A percentile compares a stretch with the other conserved stretches of the same genome.
phyloP scores from a whole-genome alignment of 192 early-diverging fungal species.

The Paraglomus brasilianum region DNA sequence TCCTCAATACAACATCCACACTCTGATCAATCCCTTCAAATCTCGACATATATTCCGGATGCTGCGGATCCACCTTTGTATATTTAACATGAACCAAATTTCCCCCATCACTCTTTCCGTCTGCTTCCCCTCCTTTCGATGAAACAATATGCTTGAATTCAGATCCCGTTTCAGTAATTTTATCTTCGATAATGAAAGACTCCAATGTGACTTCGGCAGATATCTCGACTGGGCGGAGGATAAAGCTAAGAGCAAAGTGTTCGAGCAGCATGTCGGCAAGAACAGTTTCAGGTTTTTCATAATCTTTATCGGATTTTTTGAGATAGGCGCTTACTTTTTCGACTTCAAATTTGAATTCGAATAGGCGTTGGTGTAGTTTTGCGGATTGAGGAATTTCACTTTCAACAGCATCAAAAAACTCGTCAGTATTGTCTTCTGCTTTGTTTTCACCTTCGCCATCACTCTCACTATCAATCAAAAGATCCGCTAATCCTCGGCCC shows the following conservation, averaged over 20 bases:
- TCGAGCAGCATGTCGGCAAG: conserved; percentile 71
- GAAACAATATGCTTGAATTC: conserved; percentile 63
- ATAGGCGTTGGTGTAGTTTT: conserved; percentile 44
- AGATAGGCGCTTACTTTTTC: conserved; percentile 65
- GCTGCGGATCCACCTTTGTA: conserved; percentile 63
- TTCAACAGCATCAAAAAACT: conserved; percentile 59
- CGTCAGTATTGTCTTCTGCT: conserved; percentile 33
- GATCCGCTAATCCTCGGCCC: conserved; percentile 2
- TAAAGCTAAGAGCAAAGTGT: conserved; percentile 67
- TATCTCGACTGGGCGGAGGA: conserved; percentile 71
- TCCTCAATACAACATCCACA: conserved; percentile 76
- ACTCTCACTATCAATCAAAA: conserved; percentile 37
- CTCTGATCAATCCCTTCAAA: conserved; percentile 80
- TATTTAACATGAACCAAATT: conserved; percentile 75
- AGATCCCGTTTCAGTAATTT: conserved; percentile 44
- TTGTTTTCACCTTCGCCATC: conserved; percentile 39
- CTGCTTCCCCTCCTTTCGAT: conserved; percentile 44
- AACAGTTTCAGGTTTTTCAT: conserved; percentile 43
- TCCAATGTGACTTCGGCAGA: conserved; percentile 73
- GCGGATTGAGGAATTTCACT: conserved; percentile 32
- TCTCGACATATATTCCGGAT: conserved; percentile 69
- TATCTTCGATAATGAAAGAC: conserved; percentile 78
- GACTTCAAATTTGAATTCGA: conserved; percentile 67
- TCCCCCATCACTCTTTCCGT: conserved; percentile 46
- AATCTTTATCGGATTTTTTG: conserved; percentile 53